These are phyloP conservation scores for Chlorophyllum brunneum DNA, from an alignment of 768 basidiomycete genomes.

Conservation along the genomic window DNA sequence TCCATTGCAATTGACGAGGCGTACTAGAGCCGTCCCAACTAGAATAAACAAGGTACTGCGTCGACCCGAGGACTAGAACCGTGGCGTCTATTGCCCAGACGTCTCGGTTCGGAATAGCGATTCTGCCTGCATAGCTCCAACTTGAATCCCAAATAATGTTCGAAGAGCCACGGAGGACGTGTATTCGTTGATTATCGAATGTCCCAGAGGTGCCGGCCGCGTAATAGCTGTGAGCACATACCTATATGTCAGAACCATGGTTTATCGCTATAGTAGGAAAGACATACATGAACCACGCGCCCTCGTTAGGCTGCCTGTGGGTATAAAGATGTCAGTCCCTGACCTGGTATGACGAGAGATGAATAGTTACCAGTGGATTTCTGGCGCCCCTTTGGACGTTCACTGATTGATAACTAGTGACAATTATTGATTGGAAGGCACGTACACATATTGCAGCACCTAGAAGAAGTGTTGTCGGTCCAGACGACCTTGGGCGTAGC, in stretches of 20 bases:
- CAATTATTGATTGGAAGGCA: slow-evolving; percentile 3
- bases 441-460: slow-evolving; percentile 15
- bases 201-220: slow-evolving; percentile 27
- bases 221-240: slow-evolving; percentile 26
- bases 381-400: slow-evolving; percentile 28
- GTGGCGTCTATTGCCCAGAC: slow-evolving; percentile 34
- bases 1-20: not conserved
- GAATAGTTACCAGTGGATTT: slow-evolving; percentile 27
- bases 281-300: slow-evolving; percentile 19
- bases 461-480: slow-evolving; percentile 13
- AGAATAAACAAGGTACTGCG: slow-evolving; percentile 28
- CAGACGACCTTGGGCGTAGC: slow-evolving; percentile 14
- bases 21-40: slow-evolving; percentile 28
- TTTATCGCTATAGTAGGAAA: too few relatives aligned
- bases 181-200: slow-evolving; percentile 29
- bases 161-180: slow-evolving; percentile 27
- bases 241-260: too few relatives aligned
- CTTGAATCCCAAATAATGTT: slow-evolving; percentile 28
- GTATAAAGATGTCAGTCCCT: not conserved
- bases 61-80: slow-evolving; percentile 21
- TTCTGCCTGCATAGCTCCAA: slow-evolving; percentile 31
- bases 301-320: slow-evolving; percentile 19
- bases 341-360: not conserved
- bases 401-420: too few relatives aligned
- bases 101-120: slow-evolving; percentile 28